These are phyloP conservation scores for Tilletia indica DNA, from an alignment of 1,284 basidiomycete genomes.

Conservation along the genomic window DNA sequence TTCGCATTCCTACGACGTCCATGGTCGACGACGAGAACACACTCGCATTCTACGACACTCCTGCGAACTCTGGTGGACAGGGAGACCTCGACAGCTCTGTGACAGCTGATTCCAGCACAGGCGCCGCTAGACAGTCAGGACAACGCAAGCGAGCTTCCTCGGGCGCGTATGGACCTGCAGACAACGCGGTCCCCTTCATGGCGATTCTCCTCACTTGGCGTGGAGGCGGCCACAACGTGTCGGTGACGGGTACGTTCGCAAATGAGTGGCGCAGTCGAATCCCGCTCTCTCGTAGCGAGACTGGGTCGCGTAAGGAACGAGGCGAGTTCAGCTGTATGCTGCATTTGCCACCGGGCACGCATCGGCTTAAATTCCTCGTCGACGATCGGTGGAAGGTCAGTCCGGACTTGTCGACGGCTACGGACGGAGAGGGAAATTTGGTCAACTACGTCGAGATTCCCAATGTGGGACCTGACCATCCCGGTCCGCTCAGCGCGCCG, in stretches of 20 bases:
- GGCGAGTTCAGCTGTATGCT: slow-evolving; percentile 35
- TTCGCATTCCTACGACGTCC: slow-evolving; percentile 50
- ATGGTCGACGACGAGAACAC: slow-evolving; percentile 6
- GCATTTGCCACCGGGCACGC: slow-evolving; percentile 74
- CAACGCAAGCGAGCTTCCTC: background rate
- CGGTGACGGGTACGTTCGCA: slow-evolving; percentile 64
- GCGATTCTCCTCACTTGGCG: slow-evolving; percentile 42
- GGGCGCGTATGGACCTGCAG: background rate
- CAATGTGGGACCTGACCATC: slow-evolving; percentile 44
- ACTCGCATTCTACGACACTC: slow-evolving; percentile 21
- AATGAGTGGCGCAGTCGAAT: slow-evolving; percentile 63
- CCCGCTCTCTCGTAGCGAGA: slow-evolving; percentile 25
- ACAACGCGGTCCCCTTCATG: slow-evolving; percentile 24
- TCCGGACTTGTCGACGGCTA: slow-evolving; percentile 78
- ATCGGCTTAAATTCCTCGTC: slow-evolving; percentile 93
- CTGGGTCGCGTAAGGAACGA: background rate
- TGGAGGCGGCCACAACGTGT: slow-evolving; percentile 57
- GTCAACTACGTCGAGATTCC: slow-evolving; percentile 73
- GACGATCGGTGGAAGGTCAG: slow-evolving; percentile 80
- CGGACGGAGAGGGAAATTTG: slow-evolving; percentile 89
- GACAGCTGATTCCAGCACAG: background rate
- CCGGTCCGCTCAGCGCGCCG: slow-evolving; percentile 46
- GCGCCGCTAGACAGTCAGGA: background rate
- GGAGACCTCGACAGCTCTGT: background rate
- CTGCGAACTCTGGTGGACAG: slow-evolving; percentile 26